Base-by-base conservation (phyloP, 2,329 filamentous ascomycete species). In the Ceratocystis lukuohia region DNA sequence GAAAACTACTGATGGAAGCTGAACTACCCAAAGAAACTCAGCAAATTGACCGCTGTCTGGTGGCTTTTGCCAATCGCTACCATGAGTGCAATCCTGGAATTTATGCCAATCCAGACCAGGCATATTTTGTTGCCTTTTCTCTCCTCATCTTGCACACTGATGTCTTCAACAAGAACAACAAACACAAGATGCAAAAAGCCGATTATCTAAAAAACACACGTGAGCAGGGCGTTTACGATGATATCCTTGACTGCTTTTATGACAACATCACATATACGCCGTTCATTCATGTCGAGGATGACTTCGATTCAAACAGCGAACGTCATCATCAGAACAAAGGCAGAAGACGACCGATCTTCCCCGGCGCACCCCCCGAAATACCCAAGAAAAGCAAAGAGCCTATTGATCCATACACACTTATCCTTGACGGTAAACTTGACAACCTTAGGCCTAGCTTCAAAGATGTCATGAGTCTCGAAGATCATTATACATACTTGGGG, bases 131-230 rank as follows among this genome's bases (percentile, higher is more conserved):
- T 70, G 91, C 93, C 17, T 99, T 99, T 74, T 97, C 93, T 1
- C 85, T 99, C 66, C 83, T 99, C 68, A 96, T 99, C 71, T 80
- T 99, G 44, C 94, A 99, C 72, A 97, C 94, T 0, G 94, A 99
- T 73, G 90, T 96, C n/a, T 97, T 97, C 84, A 99, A 99, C 80
- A 96, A 96, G 77, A 99, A 97, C 79, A 97, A 97, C 78, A 97
- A 97, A 77, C 84, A 94, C 75, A 99, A 99, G 76, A 99, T 99
- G 94, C 91, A 96, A 73, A 95, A 96, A 73, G 78, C 83, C 0
- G 94, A 97, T 72, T 99, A 99, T 75, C 82, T 97, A 71, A 96
- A 95, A 76, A 97, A 97, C 74, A 95, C 92, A 0, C 86, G 86
- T 25, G 91, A 89, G 2, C 92, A 97, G 74, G 91, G 91, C 15